A percentile compares a stretch with the other conserved stretches of the same genome.
Evolutionary conservation across 768 basidiomycete genomes (phyloP).

Genomic region (Galerina sulciceps): DNA sequence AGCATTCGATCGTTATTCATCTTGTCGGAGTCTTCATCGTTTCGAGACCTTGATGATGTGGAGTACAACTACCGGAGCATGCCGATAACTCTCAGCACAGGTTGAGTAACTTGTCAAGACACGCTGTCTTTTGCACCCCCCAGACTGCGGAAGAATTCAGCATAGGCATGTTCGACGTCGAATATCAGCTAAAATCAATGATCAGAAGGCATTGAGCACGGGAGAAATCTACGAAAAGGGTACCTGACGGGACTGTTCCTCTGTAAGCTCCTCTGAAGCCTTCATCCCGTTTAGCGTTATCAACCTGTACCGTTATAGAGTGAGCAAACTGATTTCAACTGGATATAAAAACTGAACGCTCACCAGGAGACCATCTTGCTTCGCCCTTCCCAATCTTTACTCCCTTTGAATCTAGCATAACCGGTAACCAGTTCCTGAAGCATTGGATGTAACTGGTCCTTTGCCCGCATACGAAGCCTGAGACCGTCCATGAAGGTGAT

Average conservation of each 20-base stretch:
- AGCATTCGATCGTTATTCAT: too few relatives aligned
- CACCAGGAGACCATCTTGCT: constrained; percentile 94
- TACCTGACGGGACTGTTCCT: constrained; percentile 94
- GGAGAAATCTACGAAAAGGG: constrained; percentile 15
- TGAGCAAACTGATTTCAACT: not conserved
- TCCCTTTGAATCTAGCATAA: constrained; percentile 92
- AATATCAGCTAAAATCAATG: constrained; percentile 73
- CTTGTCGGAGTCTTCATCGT: too few relatives aligned
- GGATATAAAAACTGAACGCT: constrained; percentile 25
- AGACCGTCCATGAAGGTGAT: constrained; percentile 99
- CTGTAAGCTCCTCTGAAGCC: constrained; percentile 93
- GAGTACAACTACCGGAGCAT: not conserved
- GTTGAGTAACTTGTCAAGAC: constrained; percentile 9
- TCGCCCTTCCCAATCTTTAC: constrained; percentile 95
- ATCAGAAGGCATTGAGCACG: not conserved
- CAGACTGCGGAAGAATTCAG: constrained; percentile 86
- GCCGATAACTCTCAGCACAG: not conserved
- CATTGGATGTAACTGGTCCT: constrained; percentile 95
- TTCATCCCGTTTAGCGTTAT: constrained; percentile 98
- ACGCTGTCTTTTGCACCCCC: constrained; percentile 42
- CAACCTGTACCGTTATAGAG: constrained; percentile 55
- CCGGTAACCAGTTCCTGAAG: constrained; percentile 94
- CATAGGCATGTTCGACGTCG: constrained; percentile 95
- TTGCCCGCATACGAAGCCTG: constrained; percentile 90
- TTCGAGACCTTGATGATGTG: too few relatives aligned